These are phyloP conservation scores for Pleurostoma richardsiae DNA, from an alignment of 2,329 filamentous ascomycete genomes.

Conservation along the genomic window DNA sequence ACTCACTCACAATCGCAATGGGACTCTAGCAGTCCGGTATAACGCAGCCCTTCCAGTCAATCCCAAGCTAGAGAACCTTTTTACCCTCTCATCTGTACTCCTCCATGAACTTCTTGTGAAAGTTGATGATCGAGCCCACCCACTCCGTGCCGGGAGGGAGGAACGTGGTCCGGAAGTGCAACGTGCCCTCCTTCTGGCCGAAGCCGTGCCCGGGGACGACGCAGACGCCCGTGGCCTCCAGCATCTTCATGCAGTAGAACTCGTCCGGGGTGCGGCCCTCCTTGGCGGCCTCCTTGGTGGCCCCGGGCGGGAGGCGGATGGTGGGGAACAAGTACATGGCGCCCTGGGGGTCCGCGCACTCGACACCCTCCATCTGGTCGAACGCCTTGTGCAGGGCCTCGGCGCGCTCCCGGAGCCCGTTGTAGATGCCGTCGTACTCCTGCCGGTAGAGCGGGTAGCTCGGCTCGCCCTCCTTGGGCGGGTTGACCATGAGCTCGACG, in stretches of 20 bases:
- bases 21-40: too few species aligned
- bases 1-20: too few species aligned
- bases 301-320: slow-evolving; percentile 74
- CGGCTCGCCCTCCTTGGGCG: slow-evolving; percentile 75
- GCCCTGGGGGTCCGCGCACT: slow-evolving; percentile 85
- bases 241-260: slow-evolving; percentile 86
- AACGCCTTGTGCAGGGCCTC: slow-evolving; percentile 86
- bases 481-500: slow-evolving; percentile 97
- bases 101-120: slow-evolving; percentile 87
- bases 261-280: slow-evolving; percentile 78
- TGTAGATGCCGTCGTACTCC: slow-evolving; percentile 80
- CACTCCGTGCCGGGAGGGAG: slow-evolving; percentile 93
- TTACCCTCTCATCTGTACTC: slow-evolving; percentile 53
- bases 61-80: slow-evolving; percentile 1
- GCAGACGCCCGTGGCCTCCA: slow-evolving; percentile 92
- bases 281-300: slow-evolving; percentile 66
- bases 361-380: slow-evolving; percentile 89
- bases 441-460: slow-evolving; percentile 77
- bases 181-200: slow-evolving; percentile 83
- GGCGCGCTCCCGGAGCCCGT: slow-evolving; percentile 74
- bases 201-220: slow-evolving; percentile 91
- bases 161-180: slow-evolving; percentile 97
- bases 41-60: background rate
- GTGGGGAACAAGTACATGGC: slow-evolving; percentile 99
- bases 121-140: slow-evolving; percentile 80